Evolutionary conservation across 805 yeast species (phyloP), one percentile per base, ranked within the genome.

Genomic region (Kazachstania taianensis): DNA sequence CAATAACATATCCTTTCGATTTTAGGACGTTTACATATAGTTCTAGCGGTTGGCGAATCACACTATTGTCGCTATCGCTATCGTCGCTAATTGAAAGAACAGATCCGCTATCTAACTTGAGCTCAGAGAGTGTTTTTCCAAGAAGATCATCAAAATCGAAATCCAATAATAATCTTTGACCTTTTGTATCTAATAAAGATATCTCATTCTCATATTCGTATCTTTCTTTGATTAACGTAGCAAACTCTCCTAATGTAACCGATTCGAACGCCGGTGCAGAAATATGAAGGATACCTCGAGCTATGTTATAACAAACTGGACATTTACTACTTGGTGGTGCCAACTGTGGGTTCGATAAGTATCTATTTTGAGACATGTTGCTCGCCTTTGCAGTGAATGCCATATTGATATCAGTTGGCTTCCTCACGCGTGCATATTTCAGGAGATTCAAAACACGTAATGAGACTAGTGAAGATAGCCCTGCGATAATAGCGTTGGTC

Each of bases 401-500:
- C 70, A 75, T 61, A 27, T 54, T 49, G 19, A 57, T 34, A 26
- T 55, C 58, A 41, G 63, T 52, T 28, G 72, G 66, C 7, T 57
- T 54, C 2, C 48, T 43, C 7, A 57, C 45, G 10, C 59, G 55
- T 2, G 58, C 56, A 20, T 56, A 44, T 2, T 50, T 48, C 45
- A 62, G 43, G 41, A 53, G 49, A 38, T 45, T 48, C 31, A 80
- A 49, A 36, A 74, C 55, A 54, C 73, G 72, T 32, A 86, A 60
- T 0, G 94, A 81, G 26, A 79, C 74, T 27, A 89, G 55, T 3
- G 86, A 78, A 12, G 92, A 80, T 45, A 85, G 71, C 0, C 98
- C 98, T 0, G 96, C 86, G 47, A 92, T 78, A 10, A 92, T 79
- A 1, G 98, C 97, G 57, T 92, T 92, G 3, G 96, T 89, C 2